phyloP scores from a whole-genome alignment of 495 filamentous ascomycete species.

The Neurospora cerealis region DNA sequence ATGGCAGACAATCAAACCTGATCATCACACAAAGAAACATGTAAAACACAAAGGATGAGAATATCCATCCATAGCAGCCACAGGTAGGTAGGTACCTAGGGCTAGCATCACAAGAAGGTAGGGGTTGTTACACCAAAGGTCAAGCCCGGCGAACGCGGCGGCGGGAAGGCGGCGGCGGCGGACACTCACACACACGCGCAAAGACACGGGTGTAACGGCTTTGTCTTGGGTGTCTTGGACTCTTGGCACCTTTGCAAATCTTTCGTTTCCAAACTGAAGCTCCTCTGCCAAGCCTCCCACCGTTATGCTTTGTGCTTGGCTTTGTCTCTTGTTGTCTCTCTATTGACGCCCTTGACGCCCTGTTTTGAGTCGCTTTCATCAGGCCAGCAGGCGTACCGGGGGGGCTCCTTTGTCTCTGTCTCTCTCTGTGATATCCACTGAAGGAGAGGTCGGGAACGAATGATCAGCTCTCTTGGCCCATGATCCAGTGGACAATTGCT shows the following conservation, averaged over 20 bases:
- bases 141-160: background rate
- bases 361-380: background rate
- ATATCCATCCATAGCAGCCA: background rate
- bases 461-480: background rate
- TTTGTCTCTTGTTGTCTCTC: background rate
- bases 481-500: background rate
- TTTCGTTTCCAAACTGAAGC: background rate
- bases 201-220: background rate
- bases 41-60: background rate
- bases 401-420: background rate
- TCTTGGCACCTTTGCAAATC: background rate
- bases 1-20: background rate
- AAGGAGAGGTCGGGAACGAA: background rate
- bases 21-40: background rate
- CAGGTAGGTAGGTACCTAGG: background rate
- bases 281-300: background rate
- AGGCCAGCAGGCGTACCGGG: background rate
- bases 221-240: background rate
- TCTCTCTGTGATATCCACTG: background rate
- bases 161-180: background rate
- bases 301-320: background rate
- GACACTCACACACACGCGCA: background rate
- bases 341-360: background rate
- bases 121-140: background rate
- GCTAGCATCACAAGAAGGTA: background rate